These are phyloP conservation scores for Fonsecaea monophora DNA, from an alignment of 2,329 filamentous ascomycete species.

Conservation along the genomic window DNA sequence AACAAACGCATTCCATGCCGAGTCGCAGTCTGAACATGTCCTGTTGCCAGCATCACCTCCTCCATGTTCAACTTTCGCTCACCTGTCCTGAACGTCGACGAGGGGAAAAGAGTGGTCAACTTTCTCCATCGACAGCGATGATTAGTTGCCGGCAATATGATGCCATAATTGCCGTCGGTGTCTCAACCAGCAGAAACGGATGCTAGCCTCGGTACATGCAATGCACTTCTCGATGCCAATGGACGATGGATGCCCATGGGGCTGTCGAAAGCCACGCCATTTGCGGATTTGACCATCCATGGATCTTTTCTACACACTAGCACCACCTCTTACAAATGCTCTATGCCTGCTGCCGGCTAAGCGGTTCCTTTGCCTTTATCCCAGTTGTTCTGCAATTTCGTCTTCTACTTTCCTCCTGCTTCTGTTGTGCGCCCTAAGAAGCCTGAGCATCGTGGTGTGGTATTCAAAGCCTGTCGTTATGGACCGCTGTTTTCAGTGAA, in stretches of 20 bases:
- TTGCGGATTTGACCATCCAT: slow-evolving; percentile 3
- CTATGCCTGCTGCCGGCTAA: not conserved
- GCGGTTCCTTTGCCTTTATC: not conserved
- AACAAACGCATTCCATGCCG: not conserved
- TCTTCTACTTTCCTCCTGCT: not conserved
- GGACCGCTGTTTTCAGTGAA: not conserved
- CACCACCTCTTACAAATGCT: slow-evolving; percentile 4
- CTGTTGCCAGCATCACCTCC: not conserved
- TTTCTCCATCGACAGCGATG: not conserved
- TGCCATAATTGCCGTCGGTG: slow-evolving; percentile 1
- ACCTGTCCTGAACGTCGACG: not conserved
- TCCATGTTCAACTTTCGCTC: not conserved
- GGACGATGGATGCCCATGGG: not conserved
- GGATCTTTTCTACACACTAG: not conserved
- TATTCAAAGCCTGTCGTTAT: not conserved
- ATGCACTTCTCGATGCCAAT: not conserved
- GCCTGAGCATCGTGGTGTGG: not conserved
- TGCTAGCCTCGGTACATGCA: slow-evolving; percentile 7
- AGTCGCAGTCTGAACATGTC: not conserved
- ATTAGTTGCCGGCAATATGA: not conserved
- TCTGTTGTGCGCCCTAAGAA: not conserved
- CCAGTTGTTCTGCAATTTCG: not conserved
- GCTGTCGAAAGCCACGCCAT: not conserved
- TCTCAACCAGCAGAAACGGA: not conserved
- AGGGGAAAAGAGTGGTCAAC: not conserved